A percentile compares a stretch with the other conserved stretches of the same genome.
Conservation (phyloP, 2,329 filamentous ascomycete genomes). For the Fragosphaeria purpurea region DNA sequence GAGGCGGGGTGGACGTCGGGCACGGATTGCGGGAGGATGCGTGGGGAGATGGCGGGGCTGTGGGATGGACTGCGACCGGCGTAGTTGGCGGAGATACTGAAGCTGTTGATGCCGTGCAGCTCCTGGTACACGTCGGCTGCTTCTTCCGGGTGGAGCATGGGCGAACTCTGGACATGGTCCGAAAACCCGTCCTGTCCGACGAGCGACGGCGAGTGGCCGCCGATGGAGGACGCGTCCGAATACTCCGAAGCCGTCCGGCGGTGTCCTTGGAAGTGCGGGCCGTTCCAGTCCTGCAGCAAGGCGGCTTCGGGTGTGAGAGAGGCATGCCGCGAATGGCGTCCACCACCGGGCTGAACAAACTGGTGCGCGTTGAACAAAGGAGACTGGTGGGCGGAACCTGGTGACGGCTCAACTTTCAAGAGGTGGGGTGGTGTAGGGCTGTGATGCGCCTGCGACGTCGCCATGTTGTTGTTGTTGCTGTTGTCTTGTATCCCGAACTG, state of each 20-base stretch:
- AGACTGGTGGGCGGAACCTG: conserved; percentile 41
- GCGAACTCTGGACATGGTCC: conserved; percentile 64
- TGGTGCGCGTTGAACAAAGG: conserved; percentile 47
- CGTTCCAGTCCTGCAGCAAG: conserved; percentile 46
- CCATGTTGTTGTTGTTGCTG: conserved; percentile 42
- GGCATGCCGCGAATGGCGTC: conserved; percentile 42
- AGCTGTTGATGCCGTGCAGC: conserved; percentile 65
- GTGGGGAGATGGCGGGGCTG: conserved; percentile 56
- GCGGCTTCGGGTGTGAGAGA: conserved; percentile 50
- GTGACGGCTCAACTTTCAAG: conserved; percentile 34
- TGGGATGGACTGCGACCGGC: conserved; percentile 70
- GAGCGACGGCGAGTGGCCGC: conserved; percentile 68
- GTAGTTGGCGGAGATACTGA: conserved; percentile 63
- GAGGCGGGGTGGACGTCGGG: conserved; percentile 36
- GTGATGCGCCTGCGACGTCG: conserved; percentile 44
- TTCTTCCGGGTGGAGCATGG: conserved; percentile 67
- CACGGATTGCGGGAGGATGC: conserved; percentile 47
- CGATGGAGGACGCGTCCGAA: conserved; percentile 79
- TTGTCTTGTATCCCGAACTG: conserved; percentile 25
- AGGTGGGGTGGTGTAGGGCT: conserved; percentile 46
- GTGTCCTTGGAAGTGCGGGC: conserved; percentile 64
- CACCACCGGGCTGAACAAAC: conserved; percentile 37
- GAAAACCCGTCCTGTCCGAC: conserved; percentile 68
- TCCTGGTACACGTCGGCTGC: conserved; percentile 59
- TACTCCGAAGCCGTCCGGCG: conserved; percentile 81